Base-by-base conservation (phyloP, 352 stramenopile genomes). In the Globisporangium orthogonon region DNA sequence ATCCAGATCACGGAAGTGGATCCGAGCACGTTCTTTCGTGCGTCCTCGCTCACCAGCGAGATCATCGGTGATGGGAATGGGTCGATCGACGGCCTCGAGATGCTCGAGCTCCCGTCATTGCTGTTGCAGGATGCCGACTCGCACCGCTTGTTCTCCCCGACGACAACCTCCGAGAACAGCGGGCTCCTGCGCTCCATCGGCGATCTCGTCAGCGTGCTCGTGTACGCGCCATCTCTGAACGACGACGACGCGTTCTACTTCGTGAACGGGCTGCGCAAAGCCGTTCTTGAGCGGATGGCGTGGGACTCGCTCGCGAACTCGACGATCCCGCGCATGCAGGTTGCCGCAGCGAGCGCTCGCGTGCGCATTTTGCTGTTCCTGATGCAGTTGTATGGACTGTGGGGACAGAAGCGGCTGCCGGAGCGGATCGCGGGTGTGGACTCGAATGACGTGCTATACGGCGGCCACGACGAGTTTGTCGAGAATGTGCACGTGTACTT, bases 181-280 rank as follows among this genome's bases (percentile, higher is more conserved):
- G 50, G 41, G n/a, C 39, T 87, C 1, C 39, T 78, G 3, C 35
- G 61, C 29, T 62, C 74, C 5, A 63, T 91, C 15, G 53, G 50
- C 14, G 66, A 78, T 3, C 63, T 97, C n/a, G 65, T 86, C 33
- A 73, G 63, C 33, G 54, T 94, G 28, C 54, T 95, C 11, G 72
- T 93, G 14, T 89, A 91, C 37, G 73, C 83, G 10, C 88, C 88
- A 10, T 94, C 82, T 3, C 56, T 87, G 15, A 78, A 80, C 11
- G 79, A 93, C 14, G 71, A 88, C 41, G 86, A 93, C 39, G 82
- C 87, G 2, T 94, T 96, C 52, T 96, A 96, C 65, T 94, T 95
- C 62, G 70, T 94, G 1, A 69, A 84, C 39, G 88, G 82, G 1
- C 50, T 95, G 14, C 66, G 67, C 0, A 94, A 90, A 60, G 85